Base-by-base conservation (phyloP, 305 asterid species). In the Stenogyne calaminthoides region DNA sequence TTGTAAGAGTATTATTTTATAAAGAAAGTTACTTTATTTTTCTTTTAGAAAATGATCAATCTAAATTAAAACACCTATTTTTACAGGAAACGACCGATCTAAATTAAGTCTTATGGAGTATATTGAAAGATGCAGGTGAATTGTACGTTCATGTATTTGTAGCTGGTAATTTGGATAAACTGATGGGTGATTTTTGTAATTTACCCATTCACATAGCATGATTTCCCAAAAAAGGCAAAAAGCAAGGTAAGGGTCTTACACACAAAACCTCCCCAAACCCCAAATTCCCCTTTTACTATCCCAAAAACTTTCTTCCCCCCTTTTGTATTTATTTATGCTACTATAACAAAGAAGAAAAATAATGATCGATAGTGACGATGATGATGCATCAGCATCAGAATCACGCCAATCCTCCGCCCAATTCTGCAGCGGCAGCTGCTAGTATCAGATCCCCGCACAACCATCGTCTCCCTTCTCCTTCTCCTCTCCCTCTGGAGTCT, bases 351-450 rank as follows among this genome's bases (percentile, higher is more conserved):
- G 59, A 42, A 32, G 75, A 70, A 55, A 47, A 57, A 80, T 40
- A 79, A 84, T 81, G 84, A 77, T 79, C 83, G 76, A 77, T 80
- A 78, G 82, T 72, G 86, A 56, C 76, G 83, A 76, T 72, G 81
- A 75, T 73, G 87, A 76, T 69, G 81, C 84, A 77, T 57, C 88
- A 81, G 76, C 84, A 84, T 67, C 84, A 74, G 71, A 75, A 74
- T 76, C 82, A 74, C 59, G 78, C 67, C 67, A 75, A 68, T 51
- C 78, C 81, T 52, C 81, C 83, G 65, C 9, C 82, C 16, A 62
- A 25, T 39, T 67, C 83, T 27, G 73, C 74, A 22, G 71, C 75
- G 40, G 36, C n/a, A n/a, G n/a, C 54, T 60, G 62, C 7, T 49
- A 58, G 27, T 49, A 62, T 68, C 72, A 81, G 84, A 72, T 74